phyloP scores from a whole-genome alignment of 495 filamentous ascomycete species.

The Parachaetomium inaequale region DNA sequence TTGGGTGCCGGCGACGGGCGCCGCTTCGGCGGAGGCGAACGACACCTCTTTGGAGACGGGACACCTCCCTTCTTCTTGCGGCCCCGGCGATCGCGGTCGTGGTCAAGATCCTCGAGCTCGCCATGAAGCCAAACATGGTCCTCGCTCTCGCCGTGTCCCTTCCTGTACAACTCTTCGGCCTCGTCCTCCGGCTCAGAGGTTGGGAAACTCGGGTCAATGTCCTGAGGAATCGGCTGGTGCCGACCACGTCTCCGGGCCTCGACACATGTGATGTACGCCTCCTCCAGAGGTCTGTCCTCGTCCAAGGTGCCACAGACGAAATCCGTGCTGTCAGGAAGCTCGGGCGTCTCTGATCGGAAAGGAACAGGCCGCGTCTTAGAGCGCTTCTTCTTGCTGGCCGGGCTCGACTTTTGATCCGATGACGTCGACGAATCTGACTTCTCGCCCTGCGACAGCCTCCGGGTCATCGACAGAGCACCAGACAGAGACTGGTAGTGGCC shows the following conservation, averaged over 20 bases:
- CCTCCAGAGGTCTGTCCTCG: constrained; percentile 90
- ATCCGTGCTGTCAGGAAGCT: constrained; percentile 92
- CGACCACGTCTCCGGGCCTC: constrained; percentile 77
- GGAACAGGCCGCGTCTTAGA: constrained; percentile 38
- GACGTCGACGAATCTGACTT: constrained; percentile 43
- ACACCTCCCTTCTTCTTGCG: constrained; percentile 37
- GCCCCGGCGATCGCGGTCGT: constrained; percentile 38
- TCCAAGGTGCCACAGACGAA: constrained; percentile 97
- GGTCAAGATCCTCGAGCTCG: constrained; percentile 53
- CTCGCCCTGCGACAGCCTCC: constrained; percentile 39
- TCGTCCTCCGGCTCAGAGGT: constrained; percentile 88
- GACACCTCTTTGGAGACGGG: constrained; percentile 43
- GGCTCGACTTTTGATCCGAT: constrained; percentile 24
- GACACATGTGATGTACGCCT: constrained; percentile 81
- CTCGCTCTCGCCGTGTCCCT: constrained; percentile 52
- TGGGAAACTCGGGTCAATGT: constrained; percentile 96
- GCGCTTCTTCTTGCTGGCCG: constrained; percentile 28
- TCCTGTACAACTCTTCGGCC: constrained; percentile 55
- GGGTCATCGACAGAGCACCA: constrained; percentile 34
- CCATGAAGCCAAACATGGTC: constrained; percentile 56
- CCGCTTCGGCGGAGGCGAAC: constrained; percentile 47
- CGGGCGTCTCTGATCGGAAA: constrained; percentile 71
- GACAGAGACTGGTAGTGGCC: constrained; percentile 46
- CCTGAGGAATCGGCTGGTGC: constrained; percentile 76
- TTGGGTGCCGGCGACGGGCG: constrained; percentile 49